These are phyloP conservation scores for Cryphonectria japonica DNA, from an alignment of 2,329 filamentous ascomycete species.

Conservation along the genomic window DNA sequence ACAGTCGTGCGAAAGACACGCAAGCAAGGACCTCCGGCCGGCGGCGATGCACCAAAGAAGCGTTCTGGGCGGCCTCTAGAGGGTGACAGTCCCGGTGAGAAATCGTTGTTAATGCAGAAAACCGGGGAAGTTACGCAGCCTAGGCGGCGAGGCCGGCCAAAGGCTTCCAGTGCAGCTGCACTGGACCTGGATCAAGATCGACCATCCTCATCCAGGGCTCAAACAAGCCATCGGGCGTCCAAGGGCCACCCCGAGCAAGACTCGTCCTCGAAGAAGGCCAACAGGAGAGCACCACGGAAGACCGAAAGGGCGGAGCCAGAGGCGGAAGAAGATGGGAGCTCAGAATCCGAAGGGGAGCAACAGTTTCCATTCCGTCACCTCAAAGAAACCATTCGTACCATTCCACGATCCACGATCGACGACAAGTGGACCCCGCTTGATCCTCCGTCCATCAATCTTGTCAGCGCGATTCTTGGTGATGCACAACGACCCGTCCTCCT, in stretches of 20 bases:
- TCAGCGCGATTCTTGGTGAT: slow-evolving; percentile 60
- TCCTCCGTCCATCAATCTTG: slow-evolving; percentile 55
- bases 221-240: slow-evolving; percentile 3
- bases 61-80: slow-evolving; percentile 13
- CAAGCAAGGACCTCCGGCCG: background rate
- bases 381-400: slow-evolving; percentile 51
- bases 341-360: slow-evolving; percentile 15
- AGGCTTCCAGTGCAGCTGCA: slow-evolving; percentile 17
- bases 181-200: slow-evolving; percentile 9
- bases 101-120: slow-evolving; percentile 8
- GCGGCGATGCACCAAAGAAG: slow-evolving; percentile 1
- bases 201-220: background rate
- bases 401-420: slow-evolving; percentile 68
- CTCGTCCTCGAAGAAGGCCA: background rate
- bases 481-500: slow-evolving; percentile 66
- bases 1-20: background rate
- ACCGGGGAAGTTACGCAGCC: slow-evolving; percentile 22
- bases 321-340: background rate
- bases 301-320: slow-evolving; percentile 2
- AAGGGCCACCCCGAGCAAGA: slow-evolving; percentile 28
- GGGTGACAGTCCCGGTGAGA: slow-evolving; percentile 4
- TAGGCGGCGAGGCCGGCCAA: slow-evolving; percentile 30
- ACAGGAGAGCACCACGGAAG: background rate
- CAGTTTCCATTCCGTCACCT: slow-evolving; percentile 53
- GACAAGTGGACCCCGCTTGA: slow-evolving; percentile 68